A percentile compares a stretch with the other conserved stretches of the same genome.
These are phyloP conservation scores for Nakazawaea pomicola DNA, from an alignment of 805 yeast species.

Conservation along the genomic window DNA sequence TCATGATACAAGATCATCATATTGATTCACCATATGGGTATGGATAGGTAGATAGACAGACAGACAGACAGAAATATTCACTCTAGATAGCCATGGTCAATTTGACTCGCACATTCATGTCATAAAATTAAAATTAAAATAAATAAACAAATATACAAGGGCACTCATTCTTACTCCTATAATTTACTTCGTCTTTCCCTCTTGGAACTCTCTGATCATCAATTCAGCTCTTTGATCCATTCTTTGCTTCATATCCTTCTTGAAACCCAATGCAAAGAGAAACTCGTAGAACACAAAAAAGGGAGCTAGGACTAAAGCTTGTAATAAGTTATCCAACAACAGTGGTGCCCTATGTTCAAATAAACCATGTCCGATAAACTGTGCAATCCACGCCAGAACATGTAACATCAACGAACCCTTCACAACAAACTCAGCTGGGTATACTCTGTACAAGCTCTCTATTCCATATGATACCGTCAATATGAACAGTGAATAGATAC, in stretches of 20 bases:
- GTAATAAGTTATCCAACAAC: conserved; percentile 71
- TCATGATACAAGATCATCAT: too few relatives aligned
- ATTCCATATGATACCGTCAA: conserved; percentile 20
- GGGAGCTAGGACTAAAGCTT: conserved; percentile 88
- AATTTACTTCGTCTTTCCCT: neutral
- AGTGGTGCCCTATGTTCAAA: conserved; percentile 88
- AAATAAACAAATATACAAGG: neutral
- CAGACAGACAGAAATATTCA: too few relatives aligned
- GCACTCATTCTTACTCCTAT: too few relatives aligned
- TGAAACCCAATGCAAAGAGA: conserved; percentile 62
- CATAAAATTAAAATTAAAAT: too few relatives aligned
- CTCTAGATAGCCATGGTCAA: too few relatives aligned
- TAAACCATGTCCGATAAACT: conserved; percentile 82
- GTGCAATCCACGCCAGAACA: conserved; percentile 67
- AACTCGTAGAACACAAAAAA: conserved; percentile 80
- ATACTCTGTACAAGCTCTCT: conserved; percentile 14
- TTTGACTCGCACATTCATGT: too few relatives aligned
- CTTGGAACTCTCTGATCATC: conserved; percentile 29
- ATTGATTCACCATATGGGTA: too few relatives aligned
- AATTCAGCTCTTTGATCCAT: conserved; percentile 45
- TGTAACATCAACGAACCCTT: conserved; percentile 37
- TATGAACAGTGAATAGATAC: conserved; percentile 36
- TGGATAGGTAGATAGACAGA: too few relatives aligned
- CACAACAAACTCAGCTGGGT: conserved; percentile 19
- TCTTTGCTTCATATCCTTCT: conserved; percentile 41